phyloP scores from a whole-genome alignment of 805 yeast genomes.

The Zygosaccharomyces bisporus region DNA sequence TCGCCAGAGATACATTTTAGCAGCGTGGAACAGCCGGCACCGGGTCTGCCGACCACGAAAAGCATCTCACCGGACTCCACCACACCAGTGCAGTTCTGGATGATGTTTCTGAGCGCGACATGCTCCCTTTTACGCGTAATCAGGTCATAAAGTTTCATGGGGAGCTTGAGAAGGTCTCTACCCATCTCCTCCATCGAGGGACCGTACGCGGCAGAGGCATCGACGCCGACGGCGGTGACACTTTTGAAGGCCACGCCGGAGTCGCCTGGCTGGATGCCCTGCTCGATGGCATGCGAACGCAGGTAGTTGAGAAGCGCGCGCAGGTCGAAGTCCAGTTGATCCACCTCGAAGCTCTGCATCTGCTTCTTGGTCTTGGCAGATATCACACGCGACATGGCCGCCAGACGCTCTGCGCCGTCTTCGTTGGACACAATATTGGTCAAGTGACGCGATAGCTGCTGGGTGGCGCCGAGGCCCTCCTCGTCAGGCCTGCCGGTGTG shows the following conservation, averaged over 20 bases:
- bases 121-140: conserved; percentile 30
- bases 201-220: conserved; percentile 51
- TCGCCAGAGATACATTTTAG: conserved; percentile 47
- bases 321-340: conserved; percentile 46
- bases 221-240: conserved; percentile 46
- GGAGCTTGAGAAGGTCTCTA: conserved; percentile 34
- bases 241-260: conserved; percentile 49
- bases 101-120: conserved; percentile 37
- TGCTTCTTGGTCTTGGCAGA: conserved; percentile 48
- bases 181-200: conserved; percentile 45
- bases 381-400: conserved; percentile 46
- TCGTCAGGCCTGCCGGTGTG: conserved; percentile 8
- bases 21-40: conserved; percentile 61
- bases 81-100: conserved; percentile 42
- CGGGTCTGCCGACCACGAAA: conserved; percentile 54
- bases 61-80: conserved; percentile 50
- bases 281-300: conserved; percentile 38
- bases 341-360: conserved; percentile 43
- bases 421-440: conserved; percentile 35
- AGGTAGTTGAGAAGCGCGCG: conserved; percentile 41
- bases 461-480: conserved; percentile 25
- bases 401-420: conserved; percentile 40
- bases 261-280: conserved; percentile 46
- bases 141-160: conserved; percentile 17
- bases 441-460: conserved; percentile 32